Conservation (phyloP, 192 early-diverging fungal genomes). For the Helicostylum pulchrum region DNA sequence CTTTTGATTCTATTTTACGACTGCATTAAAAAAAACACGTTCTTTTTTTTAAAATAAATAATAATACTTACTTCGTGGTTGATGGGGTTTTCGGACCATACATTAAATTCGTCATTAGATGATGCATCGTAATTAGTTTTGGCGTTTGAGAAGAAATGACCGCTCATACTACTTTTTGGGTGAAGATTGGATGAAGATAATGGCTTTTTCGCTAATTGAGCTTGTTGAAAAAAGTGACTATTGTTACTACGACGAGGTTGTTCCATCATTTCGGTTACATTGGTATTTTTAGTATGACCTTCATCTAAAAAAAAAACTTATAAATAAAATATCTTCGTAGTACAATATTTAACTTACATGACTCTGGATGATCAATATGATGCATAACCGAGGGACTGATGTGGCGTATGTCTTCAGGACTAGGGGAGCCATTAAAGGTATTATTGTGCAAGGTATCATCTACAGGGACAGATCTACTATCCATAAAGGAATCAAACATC, state of each 20-base stretch:
- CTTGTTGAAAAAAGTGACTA: constrained; percentile 6
- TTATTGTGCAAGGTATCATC: constrained; percentile 7
- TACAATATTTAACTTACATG: constrained; percentile 4
- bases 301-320: constrained; percentile 13
- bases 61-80: too few relatives aligned
- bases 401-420: background rate
- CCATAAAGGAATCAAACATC: constrained; percentile 13
- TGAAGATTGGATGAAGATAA: constrained; percentile 7
- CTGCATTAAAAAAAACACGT: too few relatives aligned
- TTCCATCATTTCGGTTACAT: background rate
- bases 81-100: too few relatives aligned
- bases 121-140: constrained; percentile 4
- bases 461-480: constrained; percentile 5
- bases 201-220: background rate
- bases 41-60: too few relatives aligned
- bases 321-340: background rate
- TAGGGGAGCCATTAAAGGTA: constrained; percentile 10
- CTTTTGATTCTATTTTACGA: too few relatives aligned
- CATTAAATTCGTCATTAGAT: constrained; percentile 2
- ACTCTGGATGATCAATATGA: constrained; percentile 15
- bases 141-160: background rate
- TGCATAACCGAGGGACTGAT: constrained; percentile 17
- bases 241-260: constrained; percentile 1
- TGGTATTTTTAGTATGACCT: constrained; percentile 4
- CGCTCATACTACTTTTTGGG: background rate